phyloP scores from a whole-genome alignment of 495 filamentous ascomycete genomes.

The Staphylotrichum longicolle region DNA sequence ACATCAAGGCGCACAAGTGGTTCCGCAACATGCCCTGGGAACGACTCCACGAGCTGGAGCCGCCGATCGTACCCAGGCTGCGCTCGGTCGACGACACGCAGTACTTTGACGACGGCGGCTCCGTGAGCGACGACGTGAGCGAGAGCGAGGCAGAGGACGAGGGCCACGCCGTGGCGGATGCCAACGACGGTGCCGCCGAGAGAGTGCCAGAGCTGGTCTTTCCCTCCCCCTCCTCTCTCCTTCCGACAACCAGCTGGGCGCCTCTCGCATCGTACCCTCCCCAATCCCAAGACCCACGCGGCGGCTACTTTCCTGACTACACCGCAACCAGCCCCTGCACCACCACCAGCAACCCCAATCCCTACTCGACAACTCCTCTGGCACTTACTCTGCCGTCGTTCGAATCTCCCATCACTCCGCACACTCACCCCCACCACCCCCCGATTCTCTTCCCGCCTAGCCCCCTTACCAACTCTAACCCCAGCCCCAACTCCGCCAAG shows the following conservation, averaged over 20 bases:
- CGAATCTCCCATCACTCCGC: slow-evolving; percentile 6
- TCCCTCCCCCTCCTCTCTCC: neutral
- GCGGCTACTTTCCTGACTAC: neutral
- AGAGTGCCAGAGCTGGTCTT: neutral
- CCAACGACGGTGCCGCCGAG: slow-evolving; percentile 6
- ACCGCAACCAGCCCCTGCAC: neutral
- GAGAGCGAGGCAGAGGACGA: slow-evolving; percentile 36
- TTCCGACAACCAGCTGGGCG: neutral
- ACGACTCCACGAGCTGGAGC: slow-evolving; percentile 60
- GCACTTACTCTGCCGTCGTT: neutral
- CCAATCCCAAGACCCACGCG: too few relatives aligned
- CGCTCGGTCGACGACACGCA: slow-evolving; percentile 73
- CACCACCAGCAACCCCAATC: neutral
- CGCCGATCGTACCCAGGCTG: slow-evolving; percentile 75
- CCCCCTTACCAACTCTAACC: neutral
- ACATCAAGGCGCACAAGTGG: slow-evolving; percentile 76
- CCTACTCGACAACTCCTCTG: neutral
- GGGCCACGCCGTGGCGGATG: neutral
- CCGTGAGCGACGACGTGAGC: slow-evolving; percentile 58
- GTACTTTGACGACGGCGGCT: slow-evolving; percentile 81
- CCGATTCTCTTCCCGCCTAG: neutral
- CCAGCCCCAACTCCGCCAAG: too few relatives aligned
- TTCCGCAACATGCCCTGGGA: slow-evolving; percentile 69
- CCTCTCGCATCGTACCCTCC: neutral
- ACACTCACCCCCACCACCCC: neutral